Evolutionary conservation across 2,329 filamentous ascomycete genomes (phyloP).

Genomic region (Graphiopsis chlorocephala): DNA sequence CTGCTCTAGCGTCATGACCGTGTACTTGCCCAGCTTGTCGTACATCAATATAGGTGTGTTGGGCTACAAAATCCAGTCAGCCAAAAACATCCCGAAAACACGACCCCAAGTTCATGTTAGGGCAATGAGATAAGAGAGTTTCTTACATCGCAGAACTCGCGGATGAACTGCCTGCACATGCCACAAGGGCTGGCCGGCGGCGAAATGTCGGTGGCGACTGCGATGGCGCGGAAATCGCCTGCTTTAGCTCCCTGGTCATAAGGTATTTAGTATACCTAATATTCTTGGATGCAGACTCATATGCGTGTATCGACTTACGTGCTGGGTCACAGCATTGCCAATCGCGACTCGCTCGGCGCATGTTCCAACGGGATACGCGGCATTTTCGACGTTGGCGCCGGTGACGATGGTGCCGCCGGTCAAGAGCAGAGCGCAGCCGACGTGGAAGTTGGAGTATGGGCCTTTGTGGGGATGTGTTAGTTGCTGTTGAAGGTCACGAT

Average conservation of each 20-base stretch:
- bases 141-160: conserved; percentile 47
- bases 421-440: conserved; percentile 77
- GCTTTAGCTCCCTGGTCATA: conserved; percentile 35
- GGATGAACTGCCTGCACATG: conserved; percentile 84
- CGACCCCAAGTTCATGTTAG: too few species aligned
- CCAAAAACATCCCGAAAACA: not conserved
- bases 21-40: conserved; percentile 71
- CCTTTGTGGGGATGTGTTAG: conserved; percentile 40
- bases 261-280: not conserved
- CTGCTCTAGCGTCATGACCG: conserved; percentile 67
- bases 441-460: conserved; percentile 87
- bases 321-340: conserved; percentile 66
- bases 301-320: not conserved
- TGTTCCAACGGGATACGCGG: conserved; percentile 87
- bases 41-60: conserved; percentile 85
- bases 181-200: conserved; percentile 67
- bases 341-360: conserved; percentile 93
- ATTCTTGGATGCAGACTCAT: not conserved
- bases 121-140: not conserved
- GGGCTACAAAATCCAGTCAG: conserved; percentile 19
- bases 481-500: not conserved
- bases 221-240: conserved; percentile 69
- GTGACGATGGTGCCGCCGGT: conserved; percentile 48
- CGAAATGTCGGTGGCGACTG: conserved; percentile 72
- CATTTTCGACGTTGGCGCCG: conserved; percentile 92